A percentile compares a stretch with the other conserved stretches of the same genome.
phyloP scores from a whole-genome alignment of 768 basidiomycete species.

The Tricholoma hemisulphureum region DNA sequence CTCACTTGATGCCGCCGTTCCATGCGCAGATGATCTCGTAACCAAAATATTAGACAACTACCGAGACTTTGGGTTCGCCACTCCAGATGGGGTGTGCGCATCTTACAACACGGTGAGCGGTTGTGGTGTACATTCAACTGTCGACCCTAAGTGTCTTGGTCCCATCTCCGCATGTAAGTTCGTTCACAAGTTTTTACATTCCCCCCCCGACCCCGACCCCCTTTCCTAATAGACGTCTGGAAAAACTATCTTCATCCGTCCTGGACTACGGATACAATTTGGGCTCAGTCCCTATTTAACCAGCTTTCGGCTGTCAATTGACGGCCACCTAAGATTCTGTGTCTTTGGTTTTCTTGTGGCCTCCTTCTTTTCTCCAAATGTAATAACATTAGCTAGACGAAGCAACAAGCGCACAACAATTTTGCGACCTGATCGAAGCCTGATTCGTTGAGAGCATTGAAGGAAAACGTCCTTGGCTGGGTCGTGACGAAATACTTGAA shows the following conservation, averaged over 20 bases:
- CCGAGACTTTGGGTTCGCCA: conserved; percentile 17
- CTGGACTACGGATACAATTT: conserved; percentile 17
- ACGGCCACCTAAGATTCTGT: too few species aligned
- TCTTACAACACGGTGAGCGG: conserved; percentile 16
- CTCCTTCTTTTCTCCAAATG: too few species aligned
- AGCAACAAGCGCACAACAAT: too few species aligned
- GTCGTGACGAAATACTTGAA: too few species aligned
- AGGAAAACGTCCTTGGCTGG: too few species aligned
- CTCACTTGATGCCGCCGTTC: too few species aligned
- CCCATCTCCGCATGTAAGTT: conserved; percentile 16
- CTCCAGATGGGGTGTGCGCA: conserved; percentile 14
- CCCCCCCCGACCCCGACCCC: background rate
- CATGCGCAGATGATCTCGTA: conserved; percentile 16
- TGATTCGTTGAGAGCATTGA: too few species aligned
- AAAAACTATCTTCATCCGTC: conserved; percentile 21
- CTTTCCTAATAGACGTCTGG: conserved; percentile 20
- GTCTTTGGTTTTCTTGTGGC: too few species aligned
- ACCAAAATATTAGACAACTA: conserved; percentile 19
- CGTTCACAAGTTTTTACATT: background rate
- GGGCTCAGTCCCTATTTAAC: conserved; percentile 13
- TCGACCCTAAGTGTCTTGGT: conserved; percentile 20
- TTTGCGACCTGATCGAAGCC: too few species aligned
- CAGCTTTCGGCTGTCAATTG: background rate
- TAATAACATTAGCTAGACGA: too few species aligned
- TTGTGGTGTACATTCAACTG: conserved; percentile 11